These are phyloP conservation scores for Periconia sp. DNA, from an alignment of 2,329 filamentous ascomycete species.

Conservation along the genomic window DNA sequence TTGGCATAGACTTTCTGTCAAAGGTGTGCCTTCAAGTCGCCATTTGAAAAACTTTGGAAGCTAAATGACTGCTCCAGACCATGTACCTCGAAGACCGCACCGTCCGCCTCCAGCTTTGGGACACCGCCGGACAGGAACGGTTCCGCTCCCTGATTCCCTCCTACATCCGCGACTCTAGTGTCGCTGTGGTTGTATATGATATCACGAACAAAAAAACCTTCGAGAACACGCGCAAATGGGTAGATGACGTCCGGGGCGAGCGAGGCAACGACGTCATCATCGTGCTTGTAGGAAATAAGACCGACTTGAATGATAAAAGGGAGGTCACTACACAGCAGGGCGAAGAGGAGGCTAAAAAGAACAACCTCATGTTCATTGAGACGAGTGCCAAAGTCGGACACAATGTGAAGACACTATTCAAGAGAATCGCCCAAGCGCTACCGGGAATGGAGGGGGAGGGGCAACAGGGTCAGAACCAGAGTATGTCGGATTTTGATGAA, in stretches of 20 bases:
- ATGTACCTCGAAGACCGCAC: slow-evolving; percentile 99
- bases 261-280: slow-evolving; percentile 99
- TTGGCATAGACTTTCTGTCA: slow-evolving; percentile 98
- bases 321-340: slow-evolving; percentile 96
- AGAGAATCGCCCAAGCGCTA: slow-evolving; percentile 95
- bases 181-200: slow-evolving; percentile 98
- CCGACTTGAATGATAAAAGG: slow-evolving; percentile 95
- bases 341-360: slow-evolving; percentile 97
- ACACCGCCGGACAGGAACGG: slow-evolving; percentile 95
- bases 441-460: slow-evolving; percentile 96
- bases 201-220: slow-evolving; percentile 98
- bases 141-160: slow-evolving; percentile 97
- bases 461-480: slow-evolving; percentile 77
- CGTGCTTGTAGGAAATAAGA: slow-evolving; percentile 98
- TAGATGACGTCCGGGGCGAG: slow-evolving; percentile 96
- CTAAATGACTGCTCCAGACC: slow-evolving; percentile 63
- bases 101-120: slow-evolving; percentile 96
- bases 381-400: slow-evolving; percentile 97
- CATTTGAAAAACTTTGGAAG: background rate
- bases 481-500: slow-evolving; percentile 59
- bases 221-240: slow-evolving; percentile 99
- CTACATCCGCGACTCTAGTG: slow-evolving; percentile 97
- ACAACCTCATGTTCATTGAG: slow-evolving; percentile 98
- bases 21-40: slow-evolving; percentile 66
- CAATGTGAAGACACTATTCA: slow-evolving; percentile 97